A percentile compares a stretch with the other conserved stretches of the same genome.
These are phyloP conservation scores for Metschnikowia gelsemii DNA, from an alignment of 805 yeast species.

Conservation along the genomic window DNA sequence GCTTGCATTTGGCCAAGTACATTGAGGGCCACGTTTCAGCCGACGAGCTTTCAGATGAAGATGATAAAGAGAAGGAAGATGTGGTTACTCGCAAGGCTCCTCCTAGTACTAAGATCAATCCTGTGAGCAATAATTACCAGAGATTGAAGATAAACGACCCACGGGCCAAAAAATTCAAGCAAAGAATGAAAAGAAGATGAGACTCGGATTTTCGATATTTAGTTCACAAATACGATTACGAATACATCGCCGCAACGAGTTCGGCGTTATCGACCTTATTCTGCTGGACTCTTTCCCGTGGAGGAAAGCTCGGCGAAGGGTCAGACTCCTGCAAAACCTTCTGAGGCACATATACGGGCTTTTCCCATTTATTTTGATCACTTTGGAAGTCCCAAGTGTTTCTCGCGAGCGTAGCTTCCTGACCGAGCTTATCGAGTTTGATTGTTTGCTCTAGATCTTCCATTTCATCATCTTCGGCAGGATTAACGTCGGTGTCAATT, in stretches of 20 bases:
- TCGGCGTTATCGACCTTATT: constrained; percentile 15
- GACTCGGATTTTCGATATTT: background rate
- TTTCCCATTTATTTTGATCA: constrained; percentile 55
- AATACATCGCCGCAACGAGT: constrained; percentile 18
- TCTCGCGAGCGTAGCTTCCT: constrained; percentile 33
- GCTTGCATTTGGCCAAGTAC: constrained; percentile 24
- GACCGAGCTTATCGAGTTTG: constrained; percentile 22
- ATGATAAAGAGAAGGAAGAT: constrained; percentile 21
- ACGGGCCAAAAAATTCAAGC: constrained; percentile 40
- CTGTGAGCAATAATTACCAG: constrained; percentile 50
- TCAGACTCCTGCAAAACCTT: background rate
- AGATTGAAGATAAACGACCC: constrained; percentile 52
- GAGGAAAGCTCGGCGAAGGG: background rate
- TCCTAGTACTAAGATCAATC: constrained; percentile 23
- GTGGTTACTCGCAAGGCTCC: constrained; percentile 15
- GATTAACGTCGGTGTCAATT: constrained; percentile 23
- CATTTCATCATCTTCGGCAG: constrained; percentile 36
- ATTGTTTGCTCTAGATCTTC: constrained; percentile 36
- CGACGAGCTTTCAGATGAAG: constrained; percentile 14
- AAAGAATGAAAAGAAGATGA: constrained; percentile 37
- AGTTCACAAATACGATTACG: background rate
- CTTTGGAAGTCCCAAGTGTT: constrained; percentile 60
- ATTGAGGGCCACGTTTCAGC: constrained; percentile 18
- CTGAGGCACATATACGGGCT: constrained; percentile 42
- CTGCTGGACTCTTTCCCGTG: constrained; percentile 18